A percentile compares a stretch with the other conserved stretches of the same genome.
These are phyloP conservation scores for Penicillium chermesinum DNA, from an alignment of 495 filamentous ascomycete species.

Conservation along the genomic window DNA sequence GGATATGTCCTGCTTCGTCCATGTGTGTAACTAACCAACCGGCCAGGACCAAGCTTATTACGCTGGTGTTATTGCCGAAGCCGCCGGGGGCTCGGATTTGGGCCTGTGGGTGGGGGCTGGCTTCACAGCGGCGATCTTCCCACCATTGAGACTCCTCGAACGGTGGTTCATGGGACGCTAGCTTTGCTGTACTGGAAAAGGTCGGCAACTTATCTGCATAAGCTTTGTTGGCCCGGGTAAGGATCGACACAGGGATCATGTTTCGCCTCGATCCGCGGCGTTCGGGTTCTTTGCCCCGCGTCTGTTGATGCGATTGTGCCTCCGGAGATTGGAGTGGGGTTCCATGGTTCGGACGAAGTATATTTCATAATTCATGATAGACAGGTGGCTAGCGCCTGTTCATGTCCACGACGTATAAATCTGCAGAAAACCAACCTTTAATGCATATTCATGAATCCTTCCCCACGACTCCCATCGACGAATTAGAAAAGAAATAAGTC, in stretches of 20 bases:
- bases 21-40: background rate
- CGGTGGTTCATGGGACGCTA: conserved; percentile 34
- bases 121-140: conserved; percentile 41
- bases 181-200: background rate
- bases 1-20: background rate
- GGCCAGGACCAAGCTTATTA: conserved; percentile 44
- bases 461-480: background rate
- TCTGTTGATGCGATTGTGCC: background rate
- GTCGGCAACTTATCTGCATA: background rate
- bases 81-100: conserved; percentile 35
- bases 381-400: background rate
- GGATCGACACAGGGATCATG: too few species aligned
- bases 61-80: conserved; percentile 39
- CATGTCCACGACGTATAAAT: background rate
- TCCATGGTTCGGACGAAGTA: background rate
- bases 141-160: conserved; percentile 40
- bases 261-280: background rate
- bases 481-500: too few species aligned
- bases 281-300: background rate
- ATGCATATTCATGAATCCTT: background rate
- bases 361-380: background rate
- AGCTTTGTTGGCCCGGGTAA: background rate
- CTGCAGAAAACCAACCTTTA: too few species aligned
- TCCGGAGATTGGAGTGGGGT: background rate
- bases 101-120: conserved; percentile 41